Evolutionary conservation across 441 rosid genomes (phyloP).

Genomic region (Manihot esculenta): DNA sequence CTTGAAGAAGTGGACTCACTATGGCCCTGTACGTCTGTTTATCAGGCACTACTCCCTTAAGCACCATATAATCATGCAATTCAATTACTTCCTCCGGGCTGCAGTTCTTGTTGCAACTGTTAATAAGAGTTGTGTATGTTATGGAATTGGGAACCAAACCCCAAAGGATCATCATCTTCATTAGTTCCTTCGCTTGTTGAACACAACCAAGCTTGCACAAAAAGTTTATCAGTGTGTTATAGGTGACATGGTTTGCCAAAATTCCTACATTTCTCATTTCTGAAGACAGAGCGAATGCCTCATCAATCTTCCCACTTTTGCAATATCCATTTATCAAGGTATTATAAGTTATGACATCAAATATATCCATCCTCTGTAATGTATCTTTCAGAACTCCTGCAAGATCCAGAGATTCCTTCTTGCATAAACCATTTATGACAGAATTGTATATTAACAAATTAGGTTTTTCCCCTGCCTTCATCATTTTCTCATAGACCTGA

Average conservation of each 20-base stretch:
- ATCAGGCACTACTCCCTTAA: conserved; percentile 57
- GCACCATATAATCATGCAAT: conserved; percentile 66
- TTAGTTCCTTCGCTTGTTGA: conserved; percentile 51
- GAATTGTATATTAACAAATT: conserved; percentile 73
- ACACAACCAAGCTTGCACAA: conserved; percentile 53
- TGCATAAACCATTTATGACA: conserved; percentile 68
- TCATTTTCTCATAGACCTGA: conserved; percentile 57
- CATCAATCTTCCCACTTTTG: conserved; percentile 52
- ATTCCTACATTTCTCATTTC: conserved; percentile 53
- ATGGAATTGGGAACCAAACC: conserved; percentile 54
- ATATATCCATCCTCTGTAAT: conserved; percentile 47
- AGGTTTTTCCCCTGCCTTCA: conserved; percentile 57
- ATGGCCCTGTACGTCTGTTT: conserved; percentile 30
- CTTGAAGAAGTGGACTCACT: conserved; percentile 46
- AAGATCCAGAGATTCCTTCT: conserved; percentile 50
- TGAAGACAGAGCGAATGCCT: conserved; percentile 41
- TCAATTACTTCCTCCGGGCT: conserved; percentile 48
- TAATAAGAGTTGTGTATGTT: conserved; percentile 60
- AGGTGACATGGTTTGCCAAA: conserved; percentile 58
- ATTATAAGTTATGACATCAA: conserved; percentile 65
- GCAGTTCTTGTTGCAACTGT: conserved; percentile 38
- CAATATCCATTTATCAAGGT: conserved; percentile 69
- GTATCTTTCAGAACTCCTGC: conserved; percentile 62
- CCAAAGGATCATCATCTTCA: conserved; percentile 49
- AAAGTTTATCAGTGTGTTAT: conserved; percentile 63